These are phyloP conservation scores for Agastache rugosa DNA, from an alignment of 257 asterid genomes.

Conservation along the genomic window DNA sequence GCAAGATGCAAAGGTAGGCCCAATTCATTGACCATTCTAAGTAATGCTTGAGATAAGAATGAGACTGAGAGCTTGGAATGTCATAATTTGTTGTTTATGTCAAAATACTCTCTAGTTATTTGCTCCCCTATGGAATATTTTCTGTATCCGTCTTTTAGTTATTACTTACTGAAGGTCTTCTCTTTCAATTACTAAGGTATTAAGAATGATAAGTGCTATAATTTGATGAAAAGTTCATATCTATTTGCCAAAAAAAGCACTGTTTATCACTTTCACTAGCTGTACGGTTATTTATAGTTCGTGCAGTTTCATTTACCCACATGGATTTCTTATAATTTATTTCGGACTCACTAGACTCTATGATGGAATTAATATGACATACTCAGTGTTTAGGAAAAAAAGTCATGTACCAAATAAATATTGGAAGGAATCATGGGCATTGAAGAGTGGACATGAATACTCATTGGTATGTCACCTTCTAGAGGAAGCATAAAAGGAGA, in stretches of 20 bases:
- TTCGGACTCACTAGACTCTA: background rate
- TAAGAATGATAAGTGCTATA: background rate
- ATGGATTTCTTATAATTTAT: background rate
- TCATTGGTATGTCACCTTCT: background rate
- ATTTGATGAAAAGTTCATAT: background rate
- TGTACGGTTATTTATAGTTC: background rate
- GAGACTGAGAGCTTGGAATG: constrained; percentile 19
- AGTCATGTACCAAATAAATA: background rate
- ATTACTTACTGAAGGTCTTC: constrained; percentile 16
- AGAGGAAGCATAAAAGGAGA: background rate
- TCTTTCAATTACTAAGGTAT: background rate
- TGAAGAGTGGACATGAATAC: background rate
- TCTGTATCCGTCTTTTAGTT: constrained; percentile 5
- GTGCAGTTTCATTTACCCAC: background rate
- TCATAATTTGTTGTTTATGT: constrained; percentile 4
- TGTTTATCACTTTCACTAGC: background rate
- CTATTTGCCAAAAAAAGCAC: background rate
- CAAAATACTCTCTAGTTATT: background rate
- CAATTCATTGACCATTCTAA: constrained; percentile 20
- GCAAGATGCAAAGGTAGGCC: constrained; percentile 90
- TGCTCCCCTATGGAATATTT: background rate
- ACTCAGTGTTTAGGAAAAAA: background rate
- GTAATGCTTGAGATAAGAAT: constrained; percentile 1
- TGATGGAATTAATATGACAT: background rate
- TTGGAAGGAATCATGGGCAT: constrained; percentile 9